Conservation (phyloP, 1,139 yeast genomes). For the Diutina siamensis region DNA sequence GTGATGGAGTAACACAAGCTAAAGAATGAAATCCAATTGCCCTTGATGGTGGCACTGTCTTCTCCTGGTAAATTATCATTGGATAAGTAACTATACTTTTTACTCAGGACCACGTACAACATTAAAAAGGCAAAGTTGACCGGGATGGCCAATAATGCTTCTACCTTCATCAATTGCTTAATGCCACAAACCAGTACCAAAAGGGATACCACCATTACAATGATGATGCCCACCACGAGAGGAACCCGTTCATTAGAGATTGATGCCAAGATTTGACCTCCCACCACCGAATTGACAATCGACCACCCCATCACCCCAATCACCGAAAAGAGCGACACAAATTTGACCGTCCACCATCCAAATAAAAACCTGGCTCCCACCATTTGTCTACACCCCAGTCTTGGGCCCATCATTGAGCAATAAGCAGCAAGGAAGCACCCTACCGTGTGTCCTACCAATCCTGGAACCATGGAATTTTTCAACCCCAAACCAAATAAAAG, state of each 20-base stretch:
- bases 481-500: slow-evolving; percentile 57
- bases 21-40: slow-evolving; percentile 65
- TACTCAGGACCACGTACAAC: slow-evolving; percentile 56
- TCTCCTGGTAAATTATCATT: slow-evolving; percentile 24
- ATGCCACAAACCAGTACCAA: slow-evolving; percentile 69
- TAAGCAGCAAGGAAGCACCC: slow-evolving; percentile 75
- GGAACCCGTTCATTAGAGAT: slow-evolving; percentile 55
- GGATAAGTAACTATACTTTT: slow-evolving; percentile 33
- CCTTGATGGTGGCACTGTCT: slow-evolving; percentile 32
- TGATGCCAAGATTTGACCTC: slow-evolving; percentile 68
- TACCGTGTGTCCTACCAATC: slow-evolving; percentile 47
- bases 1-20: slow-evolving; percentile 71
- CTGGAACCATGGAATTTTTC: slow-evolving; percentile 46
- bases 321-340: slow-evolving; percentile 57
- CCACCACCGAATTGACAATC: slow-evolving; percentile 71
- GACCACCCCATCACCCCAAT: slow-evolving; percentile 83
- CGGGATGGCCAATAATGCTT: slow-evolving; percentile 57
- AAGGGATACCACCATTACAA: slow-evolving; percentile 54
- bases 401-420: slow-evolving; percentile 76
- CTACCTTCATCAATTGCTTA: slow-evolving; percentile 55
- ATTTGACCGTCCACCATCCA: slow-evolving; percentile 75
- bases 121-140: slow-evolving; percentile 58
- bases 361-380: slow-evolving; percentile 67
- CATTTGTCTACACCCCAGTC: slow-evolving; percentile 82
- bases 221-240: slow-evolving; percentile 59